These are phyloP conservation scores for Phialophora tarda DNA, from an alignment of 2,329 filamentous ascomycete genomes.

Conservation along the genomic window DNA sequence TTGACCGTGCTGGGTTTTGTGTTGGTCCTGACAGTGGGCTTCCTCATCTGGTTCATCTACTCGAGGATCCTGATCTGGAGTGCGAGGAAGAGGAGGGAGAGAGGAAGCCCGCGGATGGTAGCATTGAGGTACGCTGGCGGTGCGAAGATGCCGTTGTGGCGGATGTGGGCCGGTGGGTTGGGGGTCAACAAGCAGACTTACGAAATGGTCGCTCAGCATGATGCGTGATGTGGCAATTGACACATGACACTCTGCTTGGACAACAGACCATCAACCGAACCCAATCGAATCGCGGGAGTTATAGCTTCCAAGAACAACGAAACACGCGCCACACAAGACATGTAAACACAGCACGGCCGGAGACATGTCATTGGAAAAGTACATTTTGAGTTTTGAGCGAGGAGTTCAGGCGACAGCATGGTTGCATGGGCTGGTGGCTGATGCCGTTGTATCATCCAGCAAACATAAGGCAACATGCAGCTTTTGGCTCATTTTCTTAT, in stretches of 20 bases:
- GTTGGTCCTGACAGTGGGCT: conserved; percentile 54
- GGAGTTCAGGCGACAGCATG: neutral
- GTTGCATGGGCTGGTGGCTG: neutral
- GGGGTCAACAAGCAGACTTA: conserved; percentile 22
- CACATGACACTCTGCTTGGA: neutral
- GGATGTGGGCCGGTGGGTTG: conserved; percentile 28
- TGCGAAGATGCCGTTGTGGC: conserved; percentile 31
- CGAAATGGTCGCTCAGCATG: conserved; percentile 35
- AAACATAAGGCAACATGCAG: neutral
- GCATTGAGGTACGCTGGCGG: conserved; percentile 21
- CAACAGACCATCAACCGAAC: neutral
- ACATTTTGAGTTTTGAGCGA: neutral
- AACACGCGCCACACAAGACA: neutral
- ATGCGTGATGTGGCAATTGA: conserved; percentile 25
- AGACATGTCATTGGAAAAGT: neutral
- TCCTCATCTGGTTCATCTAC: conserved; percentile 59
- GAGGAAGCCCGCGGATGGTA: conserved; percentile 25
- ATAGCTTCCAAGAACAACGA: neutral
- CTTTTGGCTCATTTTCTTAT: neutral
- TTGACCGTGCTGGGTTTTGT: conserved; percentile 60
- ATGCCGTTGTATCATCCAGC: neutral
- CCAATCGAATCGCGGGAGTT: neutral
- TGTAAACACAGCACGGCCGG: neutral
- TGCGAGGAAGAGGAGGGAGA: conserved; percentile 22
- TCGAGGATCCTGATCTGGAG: conserved; percentile 53